Conservation (phyloP, 108 stramenopile species). For the Nitzschia inconspicua region DNA sequence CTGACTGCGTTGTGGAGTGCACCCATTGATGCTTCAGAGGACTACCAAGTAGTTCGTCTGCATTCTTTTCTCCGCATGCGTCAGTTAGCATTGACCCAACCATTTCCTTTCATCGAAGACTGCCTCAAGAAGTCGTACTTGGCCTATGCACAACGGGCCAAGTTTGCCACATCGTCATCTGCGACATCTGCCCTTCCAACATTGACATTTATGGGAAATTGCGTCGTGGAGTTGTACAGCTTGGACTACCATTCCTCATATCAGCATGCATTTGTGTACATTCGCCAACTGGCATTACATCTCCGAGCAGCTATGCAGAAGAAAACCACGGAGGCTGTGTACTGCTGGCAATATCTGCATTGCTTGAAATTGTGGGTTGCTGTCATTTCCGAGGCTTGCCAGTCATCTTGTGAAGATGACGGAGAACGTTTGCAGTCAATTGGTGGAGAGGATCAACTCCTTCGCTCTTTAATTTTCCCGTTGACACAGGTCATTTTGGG, state of each 20-base stretch:
- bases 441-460: conserved; percentile 54
- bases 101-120: conserved; percentile 90
- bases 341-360: conserved; percentile 95
- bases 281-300: conserved; percentile 95
- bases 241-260: conserved; percentile 92
- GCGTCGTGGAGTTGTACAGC: conserved; percentile 92
- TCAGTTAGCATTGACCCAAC: conserved; percentile 88
- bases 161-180: conserved; percentile 67
- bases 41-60: conserved; percentile 82
- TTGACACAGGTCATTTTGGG: conserved; percentile 89
- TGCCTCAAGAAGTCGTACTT: conserved; percentile 91
- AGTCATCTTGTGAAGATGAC: conserved; percentile 10
- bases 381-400: conserved; percentile 76
- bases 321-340: conserved; percentile 86
- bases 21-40: conserved; percentile 69
- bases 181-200: conserved; percentile 67
- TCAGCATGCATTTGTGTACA: conserved; percentile 98
- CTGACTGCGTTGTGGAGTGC: conserved; percentile 80
- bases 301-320: conserved; percentile 90
- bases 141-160: conserved; percentile 89
- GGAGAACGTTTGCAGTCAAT: conserved; percentile 25
- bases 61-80: conserved; percentile 92
- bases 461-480: conserved; percentile 84
- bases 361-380: conserved; percentile 94
- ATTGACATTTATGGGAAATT: conserved; percentile 92